Conservation (phyloP, 768 basidiomycete genomes). For the Suillus subluteus region DNA sequence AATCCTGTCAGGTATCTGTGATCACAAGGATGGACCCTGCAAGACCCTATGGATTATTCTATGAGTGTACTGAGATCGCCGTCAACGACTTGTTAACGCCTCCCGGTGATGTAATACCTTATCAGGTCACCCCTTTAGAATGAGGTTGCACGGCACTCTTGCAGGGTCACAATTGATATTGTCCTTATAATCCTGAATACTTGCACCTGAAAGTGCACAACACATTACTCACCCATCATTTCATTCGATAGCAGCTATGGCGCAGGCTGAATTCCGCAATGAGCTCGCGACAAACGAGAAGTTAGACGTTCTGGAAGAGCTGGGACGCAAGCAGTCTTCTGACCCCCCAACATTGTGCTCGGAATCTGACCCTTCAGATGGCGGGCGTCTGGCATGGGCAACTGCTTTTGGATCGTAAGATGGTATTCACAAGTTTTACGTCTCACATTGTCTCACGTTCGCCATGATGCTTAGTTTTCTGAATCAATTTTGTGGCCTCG, state of each 20-base stretch:
- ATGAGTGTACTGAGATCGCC: background rate
- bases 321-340: background rate
- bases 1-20: background rate
- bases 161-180: background rate
- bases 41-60: background rate
- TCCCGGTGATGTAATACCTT: background rate
- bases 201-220: background rate
- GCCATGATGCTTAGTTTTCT: conserved; percentile 20
- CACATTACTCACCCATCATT: background rate
- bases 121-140: background rate
- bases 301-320: background rate
- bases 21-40: background rate
- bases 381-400: conserved; percentile 16
- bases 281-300: background rate
- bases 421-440: background rate
- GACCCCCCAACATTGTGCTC: background rate
- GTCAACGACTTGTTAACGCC: background rate
- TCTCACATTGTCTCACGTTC: background rate
- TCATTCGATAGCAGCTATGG: background rate
- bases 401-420: conserved; percentile 17
- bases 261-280: background rate
- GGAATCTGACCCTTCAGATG: conserved; percentile 5
- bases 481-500: conserved; percentile 32
- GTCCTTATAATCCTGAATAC: background rate
- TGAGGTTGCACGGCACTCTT: background rate